Conservation (phyloP, 1,284 basidiomycete species). For the Austroboletus niveus region DNA sequence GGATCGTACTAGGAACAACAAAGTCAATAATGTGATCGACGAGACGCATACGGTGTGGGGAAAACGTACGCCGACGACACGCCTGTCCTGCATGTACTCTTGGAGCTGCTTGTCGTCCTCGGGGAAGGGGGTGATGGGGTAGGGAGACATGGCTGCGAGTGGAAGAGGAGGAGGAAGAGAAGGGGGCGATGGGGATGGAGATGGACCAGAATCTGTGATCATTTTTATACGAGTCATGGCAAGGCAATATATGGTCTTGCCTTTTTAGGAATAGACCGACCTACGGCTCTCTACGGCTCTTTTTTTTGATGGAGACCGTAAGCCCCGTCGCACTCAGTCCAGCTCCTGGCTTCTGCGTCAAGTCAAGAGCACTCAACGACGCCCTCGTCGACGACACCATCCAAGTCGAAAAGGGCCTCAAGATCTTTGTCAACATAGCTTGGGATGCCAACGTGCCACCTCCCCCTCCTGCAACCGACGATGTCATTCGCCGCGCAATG, state of each 20-base stretch:
- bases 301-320: conserved; percentile 23
- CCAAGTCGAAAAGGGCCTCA: conserved; percentile 46
- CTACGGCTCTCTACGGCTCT: neutral
- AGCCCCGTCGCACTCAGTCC: conserved; percentile 24
- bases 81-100: conserved; percentile 72
- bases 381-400: conserved; percentile 6
- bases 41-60: neutral
- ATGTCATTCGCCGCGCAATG: conserved; percentile 56
- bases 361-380: conserved; percentile 24
- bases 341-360: conserved; percentile 33
- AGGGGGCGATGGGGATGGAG: neutral
- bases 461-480: conserved; percentile 57
- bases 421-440: conserved; percentile 71
- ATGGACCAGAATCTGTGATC: conserved; percentile 4
- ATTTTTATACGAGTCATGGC: conserved; percentile 23
- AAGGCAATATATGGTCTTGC: conserved; percentile 1
- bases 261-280: conserved; percentile 8
- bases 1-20: conserved; percentile 76
- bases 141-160: conserved; percentile 10
- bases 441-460: conserved; percentile 66
- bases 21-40: neutral
- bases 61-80: conserved; percentile 69
- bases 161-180: conserved; percentile 6
- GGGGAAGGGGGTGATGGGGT: conserved; percentile 59
- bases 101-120: conserved; percentile 60